Evolutionary conservation across 495 filamentous ascomycete species (phyloP).

Genomic region (Neurospora terricola): DNA sequence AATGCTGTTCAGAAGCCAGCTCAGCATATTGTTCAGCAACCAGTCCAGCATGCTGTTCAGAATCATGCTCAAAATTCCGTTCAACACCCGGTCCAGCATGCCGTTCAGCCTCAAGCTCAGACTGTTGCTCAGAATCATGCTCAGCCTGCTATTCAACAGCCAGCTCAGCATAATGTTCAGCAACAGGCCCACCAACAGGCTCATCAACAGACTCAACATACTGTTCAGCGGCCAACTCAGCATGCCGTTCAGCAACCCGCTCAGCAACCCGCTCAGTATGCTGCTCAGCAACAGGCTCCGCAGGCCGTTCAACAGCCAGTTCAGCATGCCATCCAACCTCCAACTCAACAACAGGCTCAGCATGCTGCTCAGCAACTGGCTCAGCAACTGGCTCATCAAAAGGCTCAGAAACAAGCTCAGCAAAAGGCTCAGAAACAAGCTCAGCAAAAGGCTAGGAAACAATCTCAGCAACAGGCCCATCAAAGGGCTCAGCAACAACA

Average conservation of each 20-base stretch:
- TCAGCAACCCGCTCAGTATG: background rate
- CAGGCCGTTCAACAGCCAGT: constrained; percentile 3
- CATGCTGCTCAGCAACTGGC: background rate
- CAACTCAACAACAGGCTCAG: background rate
- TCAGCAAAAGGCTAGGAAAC: constrained; percentile 2
- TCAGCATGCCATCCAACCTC: background rate
- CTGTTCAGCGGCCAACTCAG: constrained; percentile 7
- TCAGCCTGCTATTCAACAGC: background rate
- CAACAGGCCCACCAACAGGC: background rate
- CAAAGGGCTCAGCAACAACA: background rate
- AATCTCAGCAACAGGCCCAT: background rate
- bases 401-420: constrained; percentile 1
- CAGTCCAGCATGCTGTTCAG: background rate
- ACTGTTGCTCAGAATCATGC: background rate
- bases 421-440: constrained; percentile 2
- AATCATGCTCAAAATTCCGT: background rate
- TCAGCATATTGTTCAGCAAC: background rate
- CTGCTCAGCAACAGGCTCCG: background rate
- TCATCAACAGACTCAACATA: background rate
- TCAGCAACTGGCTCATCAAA: background rate
- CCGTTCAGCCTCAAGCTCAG: background rate
- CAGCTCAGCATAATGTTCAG: background rate
- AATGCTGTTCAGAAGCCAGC: background rate
- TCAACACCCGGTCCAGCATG: background rate
- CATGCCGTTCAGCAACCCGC: background rate